These are phyloP conservation scores for Daphne laureola DNA, from an alignment of 441 rosid genomes.

Conservation along the genomic window DNA sequence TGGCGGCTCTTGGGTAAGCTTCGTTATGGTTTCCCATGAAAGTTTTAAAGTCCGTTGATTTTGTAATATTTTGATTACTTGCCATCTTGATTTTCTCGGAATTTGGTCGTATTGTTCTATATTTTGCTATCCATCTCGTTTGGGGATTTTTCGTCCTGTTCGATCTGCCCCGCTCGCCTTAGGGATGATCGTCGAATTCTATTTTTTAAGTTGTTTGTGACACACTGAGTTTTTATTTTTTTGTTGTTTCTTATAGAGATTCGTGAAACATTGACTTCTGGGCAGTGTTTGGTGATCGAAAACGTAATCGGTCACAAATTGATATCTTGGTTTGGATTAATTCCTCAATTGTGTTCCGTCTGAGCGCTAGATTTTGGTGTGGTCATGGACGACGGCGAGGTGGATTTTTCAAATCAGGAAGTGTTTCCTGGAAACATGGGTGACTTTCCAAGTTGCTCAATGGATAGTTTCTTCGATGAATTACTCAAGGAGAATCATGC, in stretches of 20 bases:
- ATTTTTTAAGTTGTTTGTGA: too few relatives aligned
- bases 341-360: constrained; percentile 8
- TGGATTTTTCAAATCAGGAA: constrained; percentile 76
- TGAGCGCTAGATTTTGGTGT: constrained; percentile 1
- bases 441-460: constrained; percentile 57
- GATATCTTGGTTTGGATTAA: constrained; percentile 5
- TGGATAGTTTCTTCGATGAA: constrained; percentile 77
- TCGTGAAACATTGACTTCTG: too few relatives aligned
- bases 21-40: background rate
- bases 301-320: constrained; percentile 2
- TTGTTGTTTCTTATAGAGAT: too few relatives aligned
- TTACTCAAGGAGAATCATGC: constrained; percentile 68
- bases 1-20: constrained; percentile 11
- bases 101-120: too few relatives aligned
- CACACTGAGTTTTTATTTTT: too few relatives aligned
- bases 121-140: too few relatives aligned
- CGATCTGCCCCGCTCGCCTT: too few relatives aligned
- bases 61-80: too few relatives aligned
- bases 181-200: too few relatives aligned
- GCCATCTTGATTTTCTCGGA: too few relatives aligned
- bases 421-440: constrained; percentile 52
- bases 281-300: background rate
- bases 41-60: background rate
- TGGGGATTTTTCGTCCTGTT: too few relatives aligned
- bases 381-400: constrained; percentile 86